Evolutionary conservation across 257 asterid species (phyloP), one percentile per base, ranked within the genome.

Genomic region (Avicennia marina): DNA sequence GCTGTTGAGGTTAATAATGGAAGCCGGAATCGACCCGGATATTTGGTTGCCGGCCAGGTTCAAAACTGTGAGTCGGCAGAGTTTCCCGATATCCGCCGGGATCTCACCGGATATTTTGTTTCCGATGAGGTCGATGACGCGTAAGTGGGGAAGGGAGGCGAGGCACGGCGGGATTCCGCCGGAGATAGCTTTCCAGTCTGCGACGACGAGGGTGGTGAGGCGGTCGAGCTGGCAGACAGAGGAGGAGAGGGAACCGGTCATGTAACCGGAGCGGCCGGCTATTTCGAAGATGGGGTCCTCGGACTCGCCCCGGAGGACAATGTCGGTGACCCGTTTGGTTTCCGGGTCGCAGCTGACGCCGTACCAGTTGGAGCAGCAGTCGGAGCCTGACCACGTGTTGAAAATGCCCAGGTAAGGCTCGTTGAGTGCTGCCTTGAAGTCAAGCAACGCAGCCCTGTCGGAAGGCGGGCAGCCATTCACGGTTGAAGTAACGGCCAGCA

Each of bases 141-240:
- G 75, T 0, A 81, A 76, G 8, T 59, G 71, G 0, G 80, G 72
- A 8, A 81, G 59, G 0, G 73, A 20, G 0, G 78, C 19, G 42
- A 77, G 21, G 18, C 84, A 77, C 6, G 62, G 53, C 1, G 82
- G 84, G 24, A 81, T 78, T 8, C 56, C n/a, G 0, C 84, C 84
- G 0, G 78, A 52, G 24, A 81, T 77, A 20, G 75, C 87, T 39
- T 81, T 77, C 87, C 87, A 81, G 27, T 81, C 84, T 0, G 84
- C 79, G 2, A 81, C 51, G 0, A 66, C 71, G 6, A 81, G 56
- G 59, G 74, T 64, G 11, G 84, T 65, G 11, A 81, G 81, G 5
- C 82, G 24, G 12, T 29, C 60, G 4, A 81, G 72, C 20, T 64
- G 72, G 36, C 87, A 81, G 22, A 81, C 58, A 10, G 70, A 64